These are phyloP conservation scores for Venturia carpophila DNA, from an alignment of 2,329 filamentous ascomycete genomes.

Conservation along the genomic window DNA sequence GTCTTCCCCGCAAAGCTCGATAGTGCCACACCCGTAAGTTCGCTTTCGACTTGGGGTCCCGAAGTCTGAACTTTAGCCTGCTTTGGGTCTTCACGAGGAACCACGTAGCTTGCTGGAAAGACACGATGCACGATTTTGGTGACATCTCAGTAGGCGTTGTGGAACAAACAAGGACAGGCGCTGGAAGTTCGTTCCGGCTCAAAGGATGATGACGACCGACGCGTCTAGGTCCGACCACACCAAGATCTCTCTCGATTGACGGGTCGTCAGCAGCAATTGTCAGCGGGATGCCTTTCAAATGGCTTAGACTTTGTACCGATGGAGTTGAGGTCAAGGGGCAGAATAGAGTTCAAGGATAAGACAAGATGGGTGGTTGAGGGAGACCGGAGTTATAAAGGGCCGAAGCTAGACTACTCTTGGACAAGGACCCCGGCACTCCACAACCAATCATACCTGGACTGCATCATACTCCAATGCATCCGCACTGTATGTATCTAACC, in stretches of 20 bases:
- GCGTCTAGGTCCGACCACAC: background rate
- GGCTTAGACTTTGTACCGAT: background rate
- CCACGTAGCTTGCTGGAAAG: background rate
- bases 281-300: too few species aligned
- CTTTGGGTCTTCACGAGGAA: background rate
- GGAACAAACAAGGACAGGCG: background rate
- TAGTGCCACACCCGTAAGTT: background rate
- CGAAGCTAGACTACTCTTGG: background rate
- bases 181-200: background rate
- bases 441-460: too few species aligned
- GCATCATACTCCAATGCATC: too few species aligned
- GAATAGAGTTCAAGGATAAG: background rate
- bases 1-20: background rate
- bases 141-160: background rate
- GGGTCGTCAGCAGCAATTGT: background rate
- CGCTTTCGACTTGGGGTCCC: background rate
- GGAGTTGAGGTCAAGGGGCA: background rate
- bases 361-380: background rate
- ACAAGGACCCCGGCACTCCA: too few species aligned
- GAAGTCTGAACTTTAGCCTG: background rate
- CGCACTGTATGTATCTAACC: too few species aligned
- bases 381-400: background rate
- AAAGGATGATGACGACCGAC: background rate
- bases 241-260: background rate
- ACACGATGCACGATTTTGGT: background rate